Evolutionary conservation across 2,329 filamentous ascomycete genomes (phyloP), one percentile per base, ranked within the genome.

Genomic region (Colletotrichum zoysiae): DNA sequence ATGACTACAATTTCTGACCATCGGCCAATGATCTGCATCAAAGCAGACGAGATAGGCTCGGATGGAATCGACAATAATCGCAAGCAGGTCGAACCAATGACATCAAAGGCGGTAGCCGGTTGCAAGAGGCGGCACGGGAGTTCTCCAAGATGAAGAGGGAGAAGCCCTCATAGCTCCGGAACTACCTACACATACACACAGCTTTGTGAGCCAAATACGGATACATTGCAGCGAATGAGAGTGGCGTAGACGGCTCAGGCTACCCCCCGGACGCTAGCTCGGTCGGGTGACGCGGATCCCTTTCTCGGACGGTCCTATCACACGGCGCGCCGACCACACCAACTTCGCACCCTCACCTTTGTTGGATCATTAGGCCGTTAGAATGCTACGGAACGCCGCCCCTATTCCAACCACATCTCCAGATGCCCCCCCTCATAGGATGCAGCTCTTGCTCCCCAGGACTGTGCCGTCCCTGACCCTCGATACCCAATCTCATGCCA

Each of bases 401-500:
- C 50, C 23, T 38, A 48, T 20, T 59, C 59, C 51, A 69, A 44
- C 38, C 20, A 26, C 64, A 38, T 23, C 53, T 38, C 12, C 46
- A n/a, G 46, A 40, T 51, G n/a, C 26, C n/a, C 38, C 11, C 48
- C n/a, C 23, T 16, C 8, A 16, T n/a, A 30, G 35, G 38, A 16
- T 55, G 40, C 30, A 40, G 55, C 35, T 40, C n/a, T 51, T 48
- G 18, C 12, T 55, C 55, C n/a, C 57, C 42, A 38, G 46, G 50
- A 11, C 16, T 18, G n/a, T 64, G 50, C 65, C 16, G 69, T 23
- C n/a, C 42, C 69, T 64, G 58, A 44, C 11, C 44, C 38, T 58
- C 58, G 58, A 71, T 51, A 69, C 50, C 69, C 51, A 71, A 71
- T 71, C 65, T 55, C 38, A 68, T 53, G 65, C 58, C 53, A 30